Percentiles rank a stretch among this genome's conserved stretches.
Conservation (phyloP, 2,329 filamentous ascomycete genomes). For the Calonectria montana region DNA sequence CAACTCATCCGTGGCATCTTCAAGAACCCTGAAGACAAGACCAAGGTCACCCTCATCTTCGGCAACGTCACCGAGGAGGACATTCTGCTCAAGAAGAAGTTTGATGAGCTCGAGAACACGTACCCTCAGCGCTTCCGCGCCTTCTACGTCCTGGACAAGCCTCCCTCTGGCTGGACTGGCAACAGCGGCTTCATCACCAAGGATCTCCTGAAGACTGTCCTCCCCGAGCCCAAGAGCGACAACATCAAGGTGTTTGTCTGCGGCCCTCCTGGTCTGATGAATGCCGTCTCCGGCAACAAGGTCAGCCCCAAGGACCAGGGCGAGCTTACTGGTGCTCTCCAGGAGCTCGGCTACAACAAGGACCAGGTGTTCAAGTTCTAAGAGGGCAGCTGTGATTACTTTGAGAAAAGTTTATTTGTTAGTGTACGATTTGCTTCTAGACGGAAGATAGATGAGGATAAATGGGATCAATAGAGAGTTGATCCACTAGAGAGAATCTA, state of each 20-base stretch:
- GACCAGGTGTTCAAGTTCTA: slow-evolving; percentile 98
- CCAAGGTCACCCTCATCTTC: slow-evolving; percentile 95
- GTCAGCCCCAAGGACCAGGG: slow-evolving; percentile 94
- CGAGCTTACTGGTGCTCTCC: slow-evolving; percentile 83
- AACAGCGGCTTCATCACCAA: slow-evolving; percentile 86
- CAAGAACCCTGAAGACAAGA: slow-evolving; percentile 96
- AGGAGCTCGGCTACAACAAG: slow-evolving; percentile 77
- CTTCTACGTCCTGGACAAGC: slow-evolving; percentile 91
- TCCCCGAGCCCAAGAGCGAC: slow-evolving; percentile 90
- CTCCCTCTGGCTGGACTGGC: slow-evolving; percentile 82
- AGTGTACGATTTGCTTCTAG: slow-evolving; percentile 43
- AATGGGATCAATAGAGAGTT: slow-evolving; percentile 25
- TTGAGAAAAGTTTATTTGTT: slow-evolving; percentile 16
- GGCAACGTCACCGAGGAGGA: slow-evolving; percentile 92
- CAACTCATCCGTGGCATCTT: slow-evolving; percentile 93
- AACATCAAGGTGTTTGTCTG: slow-evolving; percentile 98
- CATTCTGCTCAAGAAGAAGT: slow-evolving; percentile 89
- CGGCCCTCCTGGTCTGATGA: slow-evolving; percentile 92
- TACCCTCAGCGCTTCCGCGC: slow-evolving; percentile 95
- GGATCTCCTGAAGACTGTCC: slow-evolving; percentile 92
- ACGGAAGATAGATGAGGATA: slow-evolving; percentile 35
- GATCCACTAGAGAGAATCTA: background rate
- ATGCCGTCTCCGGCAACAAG: slow-evolving; percentile 90
- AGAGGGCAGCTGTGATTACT: slow-evolving; percentile 17
- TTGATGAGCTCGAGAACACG: slow-evolving; percentile 89